Percentiles rank a stretch among this genome's conserved stretches.
Evolutionary conservation across 371 early-diverging fungal genomes (phyloP).

Genomic region (Mucor velutinosus): DNA sequence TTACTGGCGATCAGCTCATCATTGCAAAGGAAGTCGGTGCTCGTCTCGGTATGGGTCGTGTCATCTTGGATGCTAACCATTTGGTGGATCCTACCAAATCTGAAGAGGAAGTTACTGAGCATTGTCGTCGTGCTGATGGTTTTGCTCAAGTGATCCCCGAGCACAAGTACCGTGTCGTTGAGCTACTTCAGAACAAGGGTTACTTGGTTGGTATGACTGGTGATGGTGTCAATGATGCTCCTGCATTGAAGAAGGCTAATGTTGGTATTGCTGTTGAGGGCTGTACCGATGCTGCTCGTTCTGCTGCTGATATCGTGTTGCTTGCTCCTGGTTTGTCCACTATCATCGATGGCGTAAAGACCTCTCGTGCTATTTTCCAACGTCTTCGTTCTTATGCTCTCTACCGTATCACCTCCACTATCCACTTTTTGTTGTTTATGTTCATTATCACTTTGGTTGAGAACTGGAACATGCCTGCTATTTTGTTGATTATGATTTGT

Average conservation of each 20-base stretch:
- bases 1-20: slow-evolving; percentile 79
- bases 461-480: slow-evolving; percentile 82
- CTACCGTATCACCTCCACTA: slow-evolving; percentile 91
- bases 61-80: slow-evolving; percentile 70
- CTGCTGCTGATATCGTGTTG: slow-evolving; percentile 95
- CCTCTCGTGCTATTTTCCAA: slow-evolving; percentile 92
- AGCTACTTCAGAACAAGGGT: slow-evolving; percentile 71
- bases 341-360: slow-evolving; percentile 83
- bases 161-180: slow-evolving; percentile 82
- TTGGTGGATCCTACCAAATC: slow-evolving; percentile 67
- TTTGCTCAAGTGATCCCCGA: slow-evolving; percentile 78
- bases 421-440: slow-evolving; percentile 93
- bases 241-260: slow-evolving; percentile 90
- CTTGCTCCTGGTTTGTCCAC: slow-evolving; percentile 86
- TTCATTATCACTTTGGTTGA: slow-evolving; percentile 82
- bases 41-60: slow-evolving; percentile 72
- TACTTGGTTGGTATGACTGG: slow-evolving; percentile 81
- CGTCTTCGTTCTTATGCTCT: slow-evolving; percentile 91
- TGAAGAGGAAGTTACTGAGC: slow-evolving; percentile 61
- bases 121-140: slow-evolving; percentile 74
- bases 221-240: slow-evolving; percentile 89
- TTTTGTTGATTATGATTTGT: slow-evolving; percentile 84
- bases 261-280: too few relatives aligned
- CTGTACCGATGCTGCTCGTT: slow-evolving; percentile 94
- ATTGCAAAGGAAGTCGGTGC: slow-evolving; percentile 82